phyloP scores from a whole-genome alignment of 2,329 filamentous ascomycete species.

The Hypoxylon sp. region DNA sequence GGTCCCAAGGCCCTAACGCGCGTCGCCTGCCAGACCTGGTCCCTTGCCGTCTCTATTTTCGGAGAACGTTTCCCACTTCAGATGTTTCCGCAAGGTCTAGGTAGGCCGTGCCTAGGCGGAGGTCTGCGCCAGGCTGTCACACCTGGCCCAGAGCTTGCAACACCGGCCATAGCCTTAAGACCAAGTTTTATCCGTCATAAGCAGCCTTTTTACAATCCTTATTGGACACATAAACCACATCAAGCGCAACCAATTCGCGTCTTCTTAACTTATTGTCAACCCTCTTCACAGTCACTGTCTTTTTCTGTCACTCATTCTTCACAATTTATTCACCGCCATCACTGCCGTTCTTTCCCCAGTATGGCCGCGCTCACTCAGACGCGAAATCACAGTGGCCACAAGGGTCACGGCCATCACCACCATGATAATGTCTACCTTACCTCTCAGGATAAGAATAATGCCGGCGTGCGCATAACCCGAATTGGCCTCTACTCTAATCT shows the following conservation, averaged over 20 bases:
- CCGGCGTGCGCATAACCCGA: slow-evolving; percentile 92
- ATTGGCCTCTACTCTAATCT: slow-evolving; percentile 92
- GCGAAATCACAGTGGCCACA: slow-evolving; percentile 66
- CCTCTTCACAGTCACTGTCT: slow-evolving; percentile 11
- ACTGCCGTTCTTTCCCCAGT: slow-evolving; percentile 46
- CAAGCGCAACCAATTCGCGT: slow-evolving; percentile 42
- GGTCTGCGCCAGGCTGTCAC: slow-evolving; percentile 48
- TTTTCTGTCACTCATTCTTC: slow-evolving; percentile 39
- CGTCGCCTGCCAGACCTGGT: slow-evolving; percentile 19
- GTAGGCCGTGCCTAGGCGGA: slow-evolving; percentile 49
- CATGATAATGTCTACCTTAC: slow-evolving; percentile 89
- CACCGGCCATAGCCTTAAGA: slow-evolving; percentile 32
- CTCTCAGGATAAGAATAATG: slow-evolving; percentile 88
- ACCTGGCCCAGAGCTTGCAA: slow-evolving; percentile 44
- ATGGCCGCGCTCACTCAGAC: slow-evolving; percentile 61
- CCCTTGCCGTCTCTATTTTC: slow-evolving; percentile 18
- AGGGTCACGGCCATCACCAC: slow-evolving; percentile 76
- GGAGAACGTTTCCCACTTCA: slow-evolving; percentile 24
- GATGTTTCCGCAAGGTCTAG: slow-evolving; percentile 48
- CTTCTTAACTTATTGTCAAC: slow-evolving; percentile 42
- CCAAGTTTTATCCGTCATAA: slow-evolving; percentile 35
- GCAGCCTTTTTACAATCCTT: slow-evolving; percentile 26
- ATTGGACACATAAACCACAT: slow-evolving; percentile 48
- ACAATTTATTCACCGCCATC: slow-evolving; percentile 32
- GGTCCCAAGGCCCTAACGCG: slow-evolving; percentile 17